These are phyloP conservation scores for Ceratocystis harringtonii DNA, from an alignment of 2,329 filamentous ascomycete species.

Conservation along the genomic window DNA sequence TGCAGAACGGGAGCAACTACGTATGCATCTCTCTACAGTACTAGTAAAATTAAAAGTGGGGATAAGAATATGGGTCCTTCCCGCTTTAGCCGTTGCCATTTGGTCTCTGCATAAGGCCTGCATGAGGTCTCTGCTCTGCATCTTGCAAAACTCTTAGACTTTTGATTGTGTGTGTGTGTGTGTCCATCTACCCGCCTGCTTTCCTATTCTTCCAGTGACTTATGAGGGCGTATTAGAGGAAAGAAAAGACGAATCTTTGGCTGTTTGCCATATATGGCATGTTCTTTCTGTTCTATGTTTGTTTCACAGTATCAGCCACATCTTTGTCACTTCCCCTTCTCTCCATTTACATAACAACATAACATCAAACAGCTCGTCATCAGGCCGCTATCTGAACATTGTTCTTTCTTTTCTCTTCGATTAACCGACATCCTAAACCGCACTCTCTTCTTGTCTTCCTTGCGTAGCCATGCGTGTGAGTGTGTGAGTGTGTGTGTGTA, in stretches of 20 bases:
- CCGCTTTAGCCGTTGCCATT: constrained; percentile 3
- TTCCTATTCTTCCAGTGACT: not conserved
- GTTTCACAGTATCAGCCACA: not conserved
- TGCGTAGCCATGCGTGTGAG: too few relatives aligned
- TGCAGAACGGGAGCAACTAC: not conserved
- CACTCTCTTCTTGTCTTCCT: not conserved
- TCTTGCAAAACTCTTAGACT: not conserved
- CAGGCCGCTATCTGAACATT: not conserved
- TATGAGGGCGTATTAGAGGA: not conserved
- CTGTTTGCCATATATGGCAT: not conserved
- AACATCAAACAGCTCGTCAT: not conserved
- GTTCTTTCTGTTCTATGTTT: not conserved
- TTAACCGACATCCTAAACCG: not conserved
- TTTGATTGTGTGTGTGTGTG: not conserved
- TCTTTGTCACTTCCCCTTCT: not conserved
- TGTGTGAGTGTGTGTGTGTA: too few relatives aligned
- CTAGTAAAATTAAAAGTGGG: not conserved
- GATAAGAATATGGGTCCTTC: not conserved
- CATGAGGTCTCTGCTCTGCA: not conserved
- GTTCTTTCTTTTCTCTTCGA: not conserved
- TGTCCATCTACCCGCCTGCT: too few relatives aligned
- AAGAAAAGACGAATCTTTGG: not conserved
- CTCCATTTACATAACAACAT: not conserved
- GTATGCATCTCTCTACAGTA: not conserved
- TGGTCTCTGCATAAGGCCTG: constrained; percentile 3